Evolutionary conservation across 306 rosid species (phyloP).

Genomic region (Purshia tridentata): DNA sequence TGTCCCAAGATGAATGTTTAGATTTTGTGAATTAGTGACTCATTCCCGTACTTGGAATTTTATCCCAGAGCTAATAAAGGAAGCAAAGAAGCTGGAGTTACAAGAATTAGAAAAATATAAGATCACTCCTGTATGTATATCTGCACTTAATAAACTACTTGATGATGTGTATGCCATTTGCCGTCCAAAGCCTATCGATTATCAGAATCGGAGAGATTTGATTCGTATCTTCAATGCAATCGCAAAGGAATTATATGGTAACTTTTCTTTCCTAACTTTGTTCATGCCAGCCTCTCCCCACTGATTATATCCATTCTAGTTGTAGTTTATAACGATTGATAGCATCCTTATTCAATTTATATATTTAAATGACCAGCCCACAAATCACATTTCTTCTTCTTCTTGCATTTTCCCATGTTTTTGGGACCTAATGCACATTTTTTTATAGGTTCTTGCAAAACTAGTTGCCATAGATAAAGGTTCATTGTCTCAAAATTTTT

Average conservation of each 20-base stretch:
- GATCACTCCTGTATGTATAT: neutral
- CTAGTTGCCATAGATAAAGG: neutral
- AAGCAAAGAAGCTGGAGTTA: slow-evolving; percentile 12
- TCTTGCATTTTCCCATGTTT: neutral
- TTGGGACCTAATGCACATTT: neutral
- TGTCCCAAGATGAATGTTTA: no score
- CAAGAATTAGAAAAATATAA: neutral
- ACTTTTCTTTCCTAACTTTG: neutral
- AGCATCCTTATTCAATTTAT: no score
- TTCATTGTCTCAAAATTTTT: neutral
- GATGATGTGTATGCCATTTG: neutral
- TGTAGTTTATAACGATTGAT: neutral
- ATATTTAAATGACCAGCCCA: no score
- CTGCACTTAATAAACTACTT: slow-evolving; percentile 8
- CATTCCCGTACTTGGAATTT: slow-evolving; percentile 4
- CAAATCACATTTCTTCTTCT: neutral
- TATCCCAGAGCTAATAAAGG: slow-evolving; percentile 2
- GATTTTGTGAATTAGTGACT: neutral
- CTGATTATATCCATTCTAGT: neutral
- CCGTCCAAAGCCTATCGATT: slow-evolving; percentile 8
- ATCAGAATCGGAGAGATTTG: slow-evolving; percentile 15
- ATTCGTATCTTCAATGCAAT: slow-evolving; percentile 16
- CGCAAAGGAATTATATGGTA: slow-evolving; percentile 15
- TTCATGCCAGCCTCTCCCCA: neutral
- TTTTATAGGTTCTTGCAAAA: no score